Conservation (phyloP, 1,284 basidiomycete genomes). For the Neolentinus lepideus region DNA sequence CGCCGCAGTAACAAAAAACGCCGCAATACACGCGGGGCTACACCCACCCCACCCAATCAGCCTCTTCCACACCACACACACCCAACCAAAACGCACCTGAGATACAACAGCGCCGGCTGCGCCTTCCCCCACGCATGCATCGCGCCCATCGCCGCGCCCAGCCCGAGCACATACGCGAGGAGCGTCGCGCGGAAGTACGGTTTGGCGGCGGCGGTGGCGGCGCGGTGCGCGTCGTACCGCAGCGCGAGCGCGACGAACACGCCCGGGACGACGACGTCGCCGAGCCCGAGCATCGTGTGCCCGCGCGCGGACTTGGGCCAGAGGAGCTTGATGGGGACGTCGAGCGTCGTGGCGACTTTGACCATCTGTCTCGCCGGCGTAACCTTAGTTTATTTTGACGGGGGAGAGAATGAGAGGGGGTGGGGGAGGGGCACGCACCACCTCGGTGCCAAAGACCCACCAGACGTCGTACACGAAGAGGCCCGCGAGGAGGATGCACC, state of each 20-base stretch:
- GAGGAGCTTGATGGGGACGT: conserved; percentile 91
- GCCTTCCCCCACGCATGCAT: conserved; percentile 81
- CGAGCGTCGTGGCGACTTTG: conserved; percentile 85
- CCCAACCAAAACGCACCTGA: conserved; percentile 50
- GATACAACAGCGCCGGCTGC: conserved; percentile 91
- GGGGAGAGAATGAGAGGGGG: no score
- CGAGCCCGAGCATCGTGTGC: conserved; percentile 89
- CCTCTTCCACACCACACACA: not conserved
- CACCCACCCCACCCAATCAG: conserved; percentile 1
- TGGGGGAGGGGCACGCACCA: conserved; percentile 40
- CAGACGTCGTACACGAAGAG: conserved; percentile 88
- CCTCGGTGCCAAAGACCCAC: conserved; percentile 82
- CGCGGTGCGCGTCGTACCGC: conserved; percentile 73
- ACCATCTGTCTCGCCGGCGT: conserved; percentile 81
- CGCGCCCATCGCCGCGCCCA: conserved; percentile 76
- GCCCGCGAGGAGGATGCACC: conserved; percentile 72
- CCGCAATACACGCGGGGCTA: conserved; percentile 64
- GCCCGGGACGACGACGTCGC: conserved; percentile 90
- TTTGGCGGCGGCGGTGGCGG: conserved; percentile 35
- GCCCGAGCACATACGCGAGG: conserved; percentile 72
- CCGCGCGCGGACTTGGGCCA: conserved; percentile 77
- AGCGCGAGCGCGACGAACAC: conserved; percentile 85
- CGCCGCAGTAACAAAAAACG: conserved; percentile 47
- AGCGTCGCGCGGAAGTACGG: conserved; percentile 79
- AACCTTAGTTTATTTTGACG: no score